Percentiles rank a stretch among this genome's conserved stretches.
Evolutionary conservation across 1,284 basidiomycete species (phyloP).

Genomic region (Ganoderma leucocontextum): DNA sequence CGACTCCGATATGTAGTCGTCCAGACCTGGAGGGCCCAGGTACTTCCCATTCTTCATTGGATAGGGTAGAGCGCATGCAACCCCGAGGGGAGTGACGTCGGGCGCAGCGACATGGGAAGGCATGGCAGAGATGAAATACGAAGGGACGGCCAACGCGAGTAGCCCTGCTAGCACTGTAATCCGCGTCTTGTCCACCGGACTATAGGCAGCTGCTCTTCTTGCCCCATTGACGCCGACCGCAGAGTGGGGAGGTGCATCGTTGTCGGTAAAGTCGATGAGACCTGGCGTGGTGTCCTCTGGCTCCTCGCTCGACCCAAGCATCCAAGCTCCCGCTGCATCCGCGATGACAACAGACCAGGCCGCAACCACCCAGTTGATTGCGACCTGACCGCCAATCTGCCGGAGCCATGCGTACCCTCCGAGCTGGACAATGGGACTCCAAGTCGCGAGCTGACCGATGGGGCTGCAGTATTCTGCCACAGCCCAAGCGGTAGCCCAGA

Average conservation of each 20-base stretch:
- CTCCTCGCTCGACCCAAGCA: conserved; percentile 52
- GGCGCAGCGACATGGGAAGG: conserved; percentile 55
- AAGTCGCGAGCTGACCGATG: conserved; percentile 72
- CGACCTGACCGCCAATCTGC: conserved; percentile 61
- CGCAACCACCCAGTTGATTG: conserved; percentile 74
- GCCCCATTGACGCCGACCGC: not conserved
- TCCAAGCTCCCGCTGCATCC: conserved; percentile 59
- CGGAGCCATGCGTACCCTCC: conserved; percentile 70
- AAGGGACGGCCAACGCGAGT: conserved; percentile 61
- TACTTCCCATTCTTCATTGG: conserved; percentile 53
- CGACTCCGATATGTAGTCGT: conserved; percentile 69
- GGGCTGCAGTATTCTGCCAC: conserved; percentile 61
- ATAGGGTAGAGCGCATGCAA: conserved; percentile 66
- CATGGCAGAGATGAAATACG: conserved; percentile 51
- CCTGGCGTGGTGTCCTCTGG: conserved; percentile 22
- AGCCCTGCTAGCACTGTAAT: conserved; percentile 48
- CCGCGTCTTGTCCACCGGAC: conserved; percentile 24
- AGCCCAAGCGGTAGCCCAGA: conserved; percentile 73
- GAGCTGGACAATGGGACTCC: conserved; percentile 65
- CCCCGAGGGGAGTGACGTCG: conserved; percentile 59
- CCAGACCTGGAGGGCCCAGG: conserved; percentile 50
- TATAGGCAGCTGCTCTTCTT: no score
- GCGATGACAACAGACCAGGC: conserved; percentile 76
- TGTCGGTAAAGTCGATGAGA: conserved; percentile 24
- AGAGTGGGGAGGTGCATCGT: conserved; percentile 10